Conservation (phyloP, 2,329 filamentous ascomycete species). For the Orbilia oligospora region DNA sequence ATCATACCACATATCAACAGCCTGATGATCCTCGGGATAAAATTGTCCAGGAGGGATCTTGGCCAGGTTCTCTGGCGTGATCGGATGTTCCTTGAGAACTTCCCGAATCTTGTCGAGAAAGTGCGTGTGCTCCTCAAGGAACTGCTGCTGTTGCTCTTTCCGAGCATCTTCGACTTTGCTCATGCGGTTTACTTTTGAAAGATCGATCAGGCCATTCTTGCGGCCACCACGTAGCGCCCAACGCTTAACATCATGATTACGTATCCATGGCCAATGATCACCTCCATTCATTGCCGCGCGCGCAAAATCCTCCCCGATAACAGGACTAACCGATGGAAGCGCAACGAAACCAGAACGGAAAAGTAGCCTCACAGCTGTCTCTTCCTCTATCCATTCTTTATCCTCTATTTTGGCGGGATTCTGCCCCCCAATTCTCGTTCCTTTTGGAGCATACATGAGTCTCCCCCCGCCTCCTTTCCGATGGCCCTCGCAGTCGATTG, state of each 20-base stretch:
- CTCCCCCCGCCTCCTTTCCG: slow-evolving; percentile 37
- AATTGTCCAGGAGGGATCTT: slow-evolving; percentile 28
- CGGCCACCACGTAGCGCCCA: slow-evolving; percentile 51
- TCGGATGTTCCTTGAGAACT: slow-evolving; percentile 12
- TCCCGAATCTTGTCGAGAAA: neutral
- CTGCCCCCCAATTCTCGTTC: slow-evolving; percentile 12
- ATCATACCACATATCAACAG: slow-evolving; percentile 1
- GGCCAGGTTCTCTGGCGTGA: neutral
- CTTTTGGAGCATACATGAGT: slow-evolving; percentile 44
- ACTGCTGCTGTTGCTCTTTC: slow-evolving; percentile 19
- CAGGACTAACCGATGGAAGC: slow-evolving; percentile 29
- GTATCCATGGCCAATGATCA: slow-evolving; percentile 16
- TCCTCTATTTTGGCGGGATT: slow-evolving; percentile 18
- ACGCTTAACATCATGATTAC: neutral
- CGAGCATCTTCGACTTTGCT: slow-evolving; percentile 9
- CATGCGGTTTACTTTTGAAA: slow-evolving; percentile 11
- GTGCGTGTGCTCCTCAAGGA: slow-evolving; percentile 12
- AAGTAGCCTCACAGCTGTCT: slow-evolving; percentile 43
- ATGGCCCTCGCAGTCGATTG: slow-evolving; percentile 24
- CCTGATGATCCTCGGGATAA: slow-evolving; percentile 28
- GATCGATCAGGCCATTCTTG: slow-evolving; percentile 40
- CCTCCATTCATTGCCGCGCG: neutral
- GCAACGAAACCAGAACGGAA: slow-evolving; percentile 41
- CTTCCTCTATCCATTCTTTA: slow-evolving; percentile 58
- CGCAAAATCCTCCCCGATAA: slow-evolving; percentile 10